A percentile compares a stretch with the other conserved stretches of the same genome.
These are phyloP conservation scores for Gnomoniopsis smithogilvyi DNA, from an alignment of 2,329 filamentous ascomycete species.

Conservation along the genomic window DNA sequence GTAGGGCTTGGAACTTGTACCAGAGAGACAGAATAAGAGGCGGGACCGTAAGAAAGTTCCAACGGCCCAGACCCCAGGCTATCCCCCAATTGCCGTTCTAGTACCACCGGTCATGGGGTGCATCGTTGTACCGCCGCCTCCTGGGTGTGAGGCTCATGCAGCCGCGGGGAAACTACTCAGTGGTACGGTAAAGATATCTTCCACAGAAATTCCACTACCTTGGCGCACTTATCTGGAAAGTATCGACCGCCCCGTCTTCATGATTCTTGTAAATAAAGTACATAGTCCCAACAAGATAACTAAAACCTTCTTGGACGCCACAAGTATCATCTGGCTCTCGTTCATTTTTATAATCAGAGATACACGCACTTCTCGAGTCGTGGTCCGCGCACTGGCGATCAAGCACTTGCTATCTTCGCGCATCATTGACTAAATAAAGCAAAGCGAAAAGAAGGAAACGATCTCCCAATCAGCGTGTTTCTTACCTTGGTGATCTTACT, in stretches of 20 bases:
- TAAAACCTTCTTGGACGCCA: not conserved
- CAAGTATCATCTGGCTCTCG: not conserved
- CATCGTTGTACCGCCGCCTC: not conserved
- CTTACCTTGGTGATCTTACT: not conserved
- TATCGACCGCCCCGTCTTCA: not conserved
- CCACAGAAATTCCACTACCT: not conserved
- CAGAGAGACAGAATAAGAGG: no score
- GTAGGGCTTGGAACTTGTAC: no score
- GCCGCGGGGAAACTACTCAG: not conserved
- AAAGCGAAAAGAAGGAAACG: no score
- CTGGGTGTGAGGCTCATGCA: not conserved
- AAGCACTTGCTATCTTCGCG: not conserved
- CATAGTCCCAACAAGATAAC: no score
- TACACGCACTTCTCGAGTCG: not conserved
- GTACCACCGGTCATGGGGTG: not conserved
- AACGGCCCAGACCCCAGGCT: not conserved
- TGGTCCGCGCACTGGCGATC: not conserved
- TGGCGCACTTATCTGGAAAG: not conserved
- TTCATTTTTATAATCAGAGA: not conserved
- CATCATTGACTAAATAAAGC: no score
- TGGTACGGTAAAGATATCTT: constrained; percentile 4
- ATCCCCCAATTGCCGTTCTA: constrained; percentile 8
- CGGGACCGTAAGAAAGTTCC: constrained; percentile 5
- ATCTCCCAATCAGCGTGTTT: not conserved
- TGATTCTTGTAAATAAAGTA: not conserved